phyloP scores from a whole-genome alignment of 2,329 filamentous ascomycete species.

The Ceratocystis alfenasii region DNA sequence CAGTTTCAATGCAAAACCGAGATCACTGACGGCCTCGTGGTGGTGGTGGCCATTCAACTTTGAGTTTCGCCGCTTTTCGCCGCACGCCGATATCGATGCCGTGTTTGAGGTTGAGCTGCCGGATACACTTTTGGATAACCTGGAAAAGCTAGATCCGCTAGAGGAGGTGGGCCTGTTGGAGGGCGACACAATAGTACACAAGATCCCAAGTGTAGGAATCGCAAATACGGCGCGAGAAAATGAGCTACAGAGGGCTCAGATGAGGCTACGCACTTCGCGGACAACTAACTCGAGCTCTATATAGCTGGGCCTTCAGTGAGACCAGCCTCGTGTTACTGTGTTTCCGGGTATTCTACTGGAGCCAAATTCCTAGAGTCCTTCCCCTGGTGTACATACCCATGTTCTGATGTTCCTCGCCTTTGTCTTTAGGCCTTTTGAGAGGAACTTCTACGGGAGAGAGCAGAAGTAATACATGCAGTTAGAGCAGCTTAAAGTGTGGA shows the following conservation, averaged over 20 bases:
- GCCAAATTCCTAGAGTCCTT: too few species aligned
- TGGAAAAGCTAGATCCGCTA: slow-evolving; percentile 30
- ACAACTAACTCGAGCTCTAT: not conserved
- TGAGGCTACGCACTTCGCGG: slow-evolving; percentile 15
- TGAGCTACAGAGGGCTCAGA: slow-evolving; percentile 8
- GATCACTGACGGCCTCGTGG: slow-evolving; percentile 4
- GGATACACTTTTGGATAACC: slow-evolving; percentile 29
- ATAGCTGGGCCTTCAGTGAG: too few species aligned
- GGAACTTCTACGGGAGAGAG: too few species aligned
- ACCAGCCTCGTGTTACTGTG: too few species aligned
- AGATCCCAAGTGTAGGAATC: slow-evolving; percentile 14
- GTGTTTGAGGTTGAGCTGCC: slow-evolving; percentile 51
- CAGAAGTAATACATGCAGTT: too few species aligned
- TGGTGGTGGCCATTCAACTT: slow-evolving; percentile 28
- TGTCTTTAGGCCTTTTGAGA: too few species aligned
- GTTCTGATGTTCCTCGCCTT: too few species aligned
- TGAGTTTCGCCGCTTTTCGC: slow-evolving; percentile 40
- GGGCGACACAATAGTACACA: slow-evolving; percentile 28
- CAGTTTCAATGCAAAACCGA: slow-evolving; percentile 30
- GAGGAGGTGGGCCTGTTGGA: slow-evolving; percentile 30
- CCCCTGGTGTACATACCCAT: too few species aligned
- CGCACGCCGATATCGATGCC: slow-evolving; percentile 48
- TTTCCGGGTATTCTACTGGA: too few species aligned
- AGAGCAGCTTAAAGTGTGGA: too few species aligned
- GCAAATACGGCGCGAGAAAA: slow-evolving; percentile 6